Percentiles rank a stretch among this genome's conserved stretches.
These are phyloP conservation scores for Phytophthora palmivora DNA, from an alignment of 352 stramenopile species.

Conservation along the genomic window DNA sequence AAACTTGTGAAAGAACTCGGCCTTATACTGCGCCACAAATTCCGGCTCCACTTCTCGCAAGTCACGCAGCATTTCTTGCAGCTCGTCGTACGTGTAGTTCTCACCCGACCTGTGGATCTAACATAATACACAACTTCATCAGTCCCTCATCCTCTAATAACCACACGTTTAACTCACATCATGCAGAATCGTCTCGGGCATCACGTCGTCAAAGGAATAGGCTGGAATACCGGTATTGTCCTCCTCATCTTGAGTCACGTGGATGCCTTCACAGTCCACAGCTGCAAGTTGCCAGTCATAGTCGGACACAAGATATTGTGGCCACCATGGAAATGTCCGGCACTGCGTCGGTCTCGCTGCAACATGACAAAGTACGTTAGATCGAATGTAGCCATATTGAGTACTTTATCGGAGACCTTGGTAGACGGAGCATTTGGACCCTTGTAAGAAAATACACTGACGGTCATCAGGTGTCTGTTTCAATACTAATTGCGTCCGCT, in stretches of 20 bases:
- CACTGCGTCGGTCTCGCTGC: constrained; percentile 80
- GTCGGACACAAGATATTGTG: constrained; percentile 75
- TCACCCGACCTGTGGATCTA: constrained; percentile 81
- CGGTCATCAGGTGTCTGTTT: constrained; percentile 59
- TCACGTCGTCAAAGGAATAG: constrained; percentile 61
- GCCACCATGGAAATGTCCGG: constrained; percentile 86
- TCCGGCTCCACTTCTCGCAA: constrained; percentile 61
- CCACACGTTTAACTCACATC: constrained; percentile 43
- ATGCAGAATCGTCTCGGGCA: constrained; percentile 66
- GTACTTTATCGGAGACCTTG: constrained; percentile 33
- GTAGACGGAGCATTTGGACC: constrained; percentile 76
- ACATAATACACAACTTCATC: constrained; percentile 5
- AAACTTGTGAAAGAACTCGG: constrained; percentile 66
- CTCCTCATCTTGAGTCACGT: constrained; percentile 2
- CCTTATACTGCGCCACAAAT: constrained; percentile 64
- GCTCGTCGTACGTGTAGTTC: constrained; percentile 76
- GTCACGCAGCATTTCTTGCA: constrained; percentile 64
- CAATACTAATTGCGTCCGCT: constrained; percentile 44
- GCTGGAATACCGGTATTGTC: constrained; percentile 5
- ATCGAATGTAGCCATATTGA: background rate
- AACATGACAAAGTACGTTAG: background rate
- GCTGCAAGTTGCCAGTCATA: constrained; percentile 82
- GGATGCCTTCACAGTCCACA: constrained; percentile 72
- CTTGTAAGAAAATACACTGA: constrained; percentile 74
- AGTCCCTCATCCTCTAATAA: background rate